Conservation (phyloP, 1,284 basidiomycete species). For the Microbotryum violaceum region DNA sequence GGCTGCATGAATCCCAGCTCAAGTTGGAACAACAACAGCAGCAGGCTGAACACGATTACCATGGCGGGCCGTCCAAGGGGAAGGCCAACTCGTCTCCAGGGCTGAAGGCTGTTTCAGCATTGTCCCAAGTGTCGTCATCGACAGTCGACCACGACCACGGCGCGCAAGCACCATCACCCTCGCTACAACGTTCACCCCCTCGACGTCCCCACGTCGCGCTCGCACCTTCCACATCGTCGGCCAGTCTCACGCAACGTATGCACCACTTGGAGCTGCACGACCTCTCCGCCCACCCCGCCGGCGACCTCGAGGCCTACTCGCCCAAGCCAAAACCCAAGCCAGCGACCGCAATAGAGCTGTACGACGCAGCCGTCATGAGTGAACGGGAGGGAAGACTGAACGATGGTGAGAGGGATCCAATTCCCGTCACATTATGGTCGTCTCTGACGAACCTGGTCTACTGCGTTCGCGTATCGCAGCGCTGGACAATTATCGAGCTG, state of each 20-base stretch:
- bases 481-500: conserved; percentile 26
- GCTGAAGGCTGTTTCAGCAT: background rate
- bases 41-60: background rate
- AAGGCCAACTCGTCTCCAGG: background rate
- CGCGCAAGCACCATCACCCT: background rate
- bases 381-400: conserved; percentile 33
- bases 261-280: background rate
- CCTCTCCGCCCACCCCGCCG: background rate
- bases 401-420: conserved; percentile 22
- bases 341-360: conserved; percentile 32
- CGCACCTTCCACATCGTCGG: background rate
- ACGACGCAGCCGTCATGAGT: conserved; percentile 26
- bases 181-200: background rate
- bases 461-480: conserved; percentile 8
- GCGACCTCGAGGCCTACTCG: background rate
- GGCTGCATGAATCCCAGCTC: conserved; percentile 11
- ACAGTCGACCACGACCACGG: background rate
- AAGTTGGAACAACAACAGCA: background rate
- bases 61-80: background rate
- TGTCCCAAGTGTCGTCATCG: background rate
- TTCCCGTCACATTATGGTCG: background rate
- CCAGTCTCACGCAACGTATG: background rate
- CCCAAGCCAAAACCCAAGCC: background rate
- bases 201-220: background rate
- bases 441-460: background rate